Evolutionary conservation across 768 basidiomycete species (phyloP).

Genomic region (Leccinellum albellum): DNA sequence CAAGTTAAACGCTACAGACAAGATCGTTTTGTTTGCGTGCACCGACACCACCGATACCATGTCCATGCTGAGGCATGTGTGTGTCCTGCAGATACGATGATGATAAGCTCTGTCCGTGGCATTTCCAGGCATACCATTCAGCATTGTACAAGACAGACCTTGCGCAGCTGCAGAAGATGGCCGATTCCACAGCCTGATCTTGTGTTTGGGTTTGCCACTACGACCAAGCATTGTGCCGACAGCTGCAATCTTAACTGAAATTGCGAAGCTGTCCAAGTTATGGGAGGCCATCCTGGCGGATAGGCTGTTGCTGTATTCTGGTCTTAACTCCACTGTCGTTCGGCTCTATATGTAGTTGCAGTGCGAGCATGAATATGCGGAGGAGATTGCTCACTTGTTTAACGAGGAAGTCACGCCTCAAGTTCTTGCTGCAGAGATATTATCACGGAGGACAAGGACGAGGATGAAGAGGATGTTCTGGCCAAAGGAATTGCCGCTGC

Average conservation of each 20-base stretch:
- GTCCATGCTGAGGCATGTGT: constrained; percentile 20
- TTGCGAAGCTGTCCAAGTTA: constrained; percentile 29
- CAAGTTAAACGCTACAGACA: constrained; percentile 22
- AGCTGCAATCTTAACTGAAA: constrained; percentile 28
- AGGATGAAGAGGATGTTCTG: constrained; percentile 1
- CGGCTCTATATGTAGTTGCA: constrained; percentile 34
- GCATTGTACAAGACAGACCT: constrained; percentile 31
- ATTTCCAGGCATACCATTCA: constrained; percentile 29
- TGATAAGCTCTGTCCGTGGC: constrained; percentile 23
- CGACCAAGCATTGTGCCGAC: not conserved
- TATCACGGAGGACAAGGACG: not conserved
- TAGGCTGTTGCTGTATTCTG: constrained; percentile 31
- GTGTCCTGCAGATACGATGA: constrained; percentile 14
- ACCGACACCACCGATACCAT: constrained; percentile 15
- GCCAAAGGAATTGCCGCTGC: constrained; percentile 33
- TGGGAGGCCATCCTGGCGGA: constrained; percentile 25
- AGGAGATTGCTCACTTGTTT: constrained; percentile 28
- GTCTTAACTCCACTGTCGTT: constrained; percentile 31
- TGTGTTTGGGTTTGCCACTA: constrained; percentile 17
- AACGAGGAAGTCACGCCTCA: constrained; percentile 30
- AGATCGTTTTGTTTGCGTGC: constrained; percentile 26
- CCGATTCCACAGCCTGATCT: constrained; percentile 13
- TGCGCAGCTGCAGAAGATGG: constrained; percentile 25
- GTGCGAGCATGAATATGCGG: constrained; percentile 29
- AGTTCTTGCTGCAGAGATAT: constrained; percentile 29